Conservation (phyloP, 208 protist species). For the Ichthyophonus hoferi region DNA sequence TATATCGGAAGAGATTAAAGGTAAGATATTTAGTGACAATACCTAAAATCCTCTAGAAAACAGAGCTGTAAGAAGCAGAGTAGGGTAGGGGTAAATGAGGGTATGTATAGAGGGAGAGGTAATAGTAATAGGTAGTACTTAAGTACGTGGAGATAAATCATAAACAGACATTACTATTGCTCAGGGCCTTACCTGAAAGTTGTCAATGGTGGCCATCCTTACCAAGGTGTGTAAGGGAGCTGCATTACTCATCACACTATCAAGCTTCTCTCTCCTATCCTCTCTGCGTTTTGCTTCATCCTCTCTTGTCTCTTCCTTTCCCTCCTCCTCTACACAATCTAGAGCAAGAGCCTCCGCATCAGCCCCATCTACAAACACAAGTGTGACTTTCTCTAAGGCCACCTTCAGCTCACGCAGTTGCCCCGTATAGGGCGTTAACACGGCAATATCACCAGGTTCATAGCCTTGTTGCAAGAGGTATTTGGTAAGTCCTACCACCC, state of each 20-base stretch:
- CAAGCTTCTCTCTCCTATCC: background rate
- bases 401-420: conserved; percentile 59
- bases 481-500: background rate
- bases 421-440: conserved; percentile 86
- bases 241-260: background rate
- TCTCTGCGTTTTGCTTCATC: background rate
- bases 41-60: no score
- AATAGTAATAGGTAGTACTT: no score
- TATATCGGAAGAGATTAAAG: no score
- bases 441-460: conserved; percentile 62
- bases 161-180: no score
- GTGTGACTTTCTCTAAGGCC: background rate
- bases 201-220: conserved; percentile 79
- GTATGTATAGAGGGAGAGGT: no score
- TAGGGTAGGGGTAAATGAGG: no score
- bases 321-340: background rate
- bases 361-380: background rate
- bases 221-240: background rate
- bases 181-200: background rate
- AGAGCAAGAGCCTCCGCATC: background rate
- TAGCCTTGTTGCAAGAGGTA: background rate
- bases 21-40: no score
- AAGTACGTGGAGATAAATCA: no score
- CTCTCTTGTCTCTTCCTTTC: background rate
- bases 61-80: no score